A percentile compares a stretch with the other conserved stretches of the same genome.
Conservation (phyloP, 169 alveolate genomes). For the Plasmodium berghei region DNA sequence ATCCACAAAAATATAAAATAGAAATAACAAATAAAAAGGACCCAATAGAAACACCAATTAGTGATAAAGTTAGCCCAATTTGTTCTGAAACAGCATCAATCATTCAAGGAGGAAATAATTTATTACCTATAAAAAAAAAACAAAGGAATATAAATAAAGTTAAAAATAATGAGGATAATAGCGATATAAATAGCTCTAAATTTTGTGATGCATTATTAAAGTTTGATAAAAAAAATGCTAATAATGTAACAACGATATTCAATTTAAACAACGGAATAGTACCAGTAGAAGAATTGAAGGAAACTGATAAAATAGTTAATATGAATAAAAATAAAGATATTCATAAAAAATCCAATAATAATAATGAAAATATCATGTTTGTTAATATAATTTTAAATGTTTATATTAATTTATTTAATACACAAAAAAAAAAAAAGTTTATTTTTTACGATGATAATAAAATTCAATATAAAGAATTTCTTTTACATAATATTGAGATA, state of each 20-base stretch:
- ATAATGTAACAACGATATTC: too few relatives aligned
- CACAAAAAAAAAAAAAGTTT: slow-evolving; percentile 17
- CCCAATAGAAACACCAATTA: too few relatives aligned
- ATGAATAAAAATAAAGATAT: background rate
- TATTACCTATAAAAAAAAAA: too few relatives aligned
- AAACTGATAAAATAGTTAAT: background rate
- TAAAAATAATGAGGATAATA: background rate
- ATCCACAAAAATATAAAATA: background rate
- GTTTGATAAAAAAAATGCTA: too few relatives aligned
- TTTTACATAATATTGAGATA: slow-evolving; percentile 38
- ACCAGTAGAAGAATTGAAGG: background rate
- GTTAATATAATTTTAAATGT: slow-evolving; percentile 56
- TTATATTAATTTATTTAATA: slow-evolving; percentile 42
- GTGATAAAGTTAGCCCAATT: too few relatives aligned
- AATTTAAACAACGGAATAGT: too few relatives aligned
- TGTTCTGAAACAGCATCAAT: too few relatives aligned
- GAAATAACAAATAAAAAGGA: background rate
- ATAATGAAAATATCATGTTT: slow-evolving; percentile 44
- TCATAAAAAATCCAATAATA: slow-evolving; percentile 7
- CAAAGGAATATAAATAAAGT: too few relatives aligned
- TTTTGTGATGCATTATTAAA: too few relatives aligned
- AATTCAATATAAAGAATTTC: slow-evolving; percentile 39
- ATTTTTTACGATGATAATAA: slow-evolving; percentile 51
- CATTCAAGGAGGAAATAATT: too few relatives aligned
- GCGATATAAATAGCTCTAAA: background rate